These are phyloP conservation scores for Rauvolfia tetraphylla DNA, from an alignment of 257 asterid genomes.

Conservation along the genomic window DNA sequence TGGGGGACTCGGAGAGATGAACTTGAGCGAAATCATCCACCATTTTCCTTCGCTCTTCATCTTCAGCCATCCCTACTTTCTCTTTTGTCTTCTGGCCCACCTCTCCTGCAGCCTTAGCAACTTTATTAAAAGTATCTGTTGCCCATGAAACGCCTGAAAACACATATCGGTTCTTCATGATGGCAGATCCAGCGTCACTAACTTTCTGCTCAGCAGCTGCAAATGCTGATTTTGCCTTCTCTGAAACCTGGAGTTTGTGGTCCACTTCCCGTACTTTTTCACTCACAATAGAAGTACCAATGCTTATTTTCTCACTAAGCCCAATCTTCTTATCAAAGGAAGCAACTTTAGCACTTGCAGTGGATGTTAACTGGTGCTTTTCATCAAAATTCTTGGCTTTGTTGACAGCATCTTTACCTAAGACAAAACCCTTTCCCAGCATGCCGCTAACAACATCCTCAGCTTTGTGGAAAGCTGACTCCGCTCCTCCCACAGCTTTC, in stretches of 20 bases:
- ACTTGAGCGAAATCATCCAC: constrained; percentile 81
- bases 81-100: constrained; percentile 82
- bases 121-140: constrained; percentile 71
- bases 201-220: constrained; percentile 88
- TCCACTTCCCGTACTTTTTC: constrained; percentile 83
- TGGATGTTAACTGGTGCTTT: constrained; percentile 75
- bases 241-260: constrained; percentile 80
- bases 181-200: constrained; percentile 73
- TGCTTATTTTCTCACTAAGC: constrained; percentile 64
- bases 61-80: constrained; percentile 73
- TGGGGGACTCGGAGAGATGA: constrained; percentile 80
- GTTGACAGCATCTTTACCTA: constrained; percentile 80
- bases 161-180: constrained; percentile 84
- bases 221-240: constrained; percentile 77
- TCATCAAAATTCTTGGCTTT: constrained; percentile 78
- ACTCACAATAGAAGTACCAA: constrained; percentile 73
- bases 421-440: constrained; percentile 84
- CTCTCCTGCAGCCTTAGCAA: constrained; percentile 82
- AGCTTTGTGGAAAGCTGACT: constrained; percentile 76
- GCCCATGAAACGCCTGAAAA: constrained; percentile 88
- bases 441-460: constrained; percentile 87
- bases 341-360: constrained; percentile 78
- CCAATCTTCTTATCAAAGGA: constrained; percentile 73
- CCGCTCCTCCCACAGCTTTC: constrained; percentile 42
- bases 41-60: constrained; percentile 75